Evolutionary conservation across 2,329 filamentous ascomycete species (phyloP), one percentile per base, ranked within the genome.

Genomic region (Colletotrichum sp.): DNA sequence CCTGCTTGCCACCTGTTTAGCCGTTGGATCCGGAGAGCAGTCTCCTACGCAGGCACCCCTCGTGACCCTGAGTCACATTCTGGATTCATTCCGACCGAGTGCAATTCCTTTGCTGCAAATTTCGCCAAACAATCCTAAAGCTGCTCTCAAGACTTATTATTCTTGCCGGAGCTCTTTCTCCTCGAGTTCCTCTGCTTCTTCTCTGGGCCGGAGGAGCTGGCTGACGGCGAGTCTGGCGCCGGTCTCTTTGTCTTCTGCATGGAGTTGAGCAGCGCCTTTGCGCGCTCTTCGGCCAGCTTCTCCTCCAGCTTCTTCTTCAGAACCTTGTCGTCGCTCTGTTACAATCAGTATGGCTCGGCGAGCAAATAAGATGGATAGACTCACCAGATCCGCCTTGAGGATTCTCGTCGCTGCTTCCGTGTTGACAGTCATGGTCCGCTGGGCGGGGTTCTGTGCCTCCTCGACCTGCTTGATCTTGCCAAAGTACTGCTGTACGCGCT

Each of bases 401-500:
- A 99, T 94, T 66, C 96, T 91, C 67, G 91, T 92, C 16, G 95
- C 94, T 8, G 95, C 96, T 78, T 92, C 91, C 79, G 94, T 96
- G 81, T 98, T 91, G 77, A 95, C 86, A 2, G 87, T 89, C 76
- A 85, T 81, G 56, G 84, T 87, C 36, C 90, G 89, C 80, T 91
- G 88, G 69, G 87, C 84, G 5, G 90, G 89, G 2, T 91, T 90
- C 10, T 88, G 67, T 25, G 69, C 60, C 8, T 88, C 89, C 84
- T 98, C 96, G 5, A 92, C 90, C 16, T 89, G 88, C 82, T 97
- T 95, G 83, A 98, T 96, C 87, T 98, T 99, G 75, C 91, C 92
- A 85, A 98, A 98, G 84, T 98, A 98, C 82, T 96, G 94, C 84
- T 93, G 95, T 70, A 98, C 93, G 72, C 97, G 93, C 74, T 92